Percentiles rank a stretch among this genome's conserved stretches.
phyloP scores from a whole-genome alignment of 2,329 filamentous ascomycete genomes.

The Trichoderma brevicompactum region DNA sequence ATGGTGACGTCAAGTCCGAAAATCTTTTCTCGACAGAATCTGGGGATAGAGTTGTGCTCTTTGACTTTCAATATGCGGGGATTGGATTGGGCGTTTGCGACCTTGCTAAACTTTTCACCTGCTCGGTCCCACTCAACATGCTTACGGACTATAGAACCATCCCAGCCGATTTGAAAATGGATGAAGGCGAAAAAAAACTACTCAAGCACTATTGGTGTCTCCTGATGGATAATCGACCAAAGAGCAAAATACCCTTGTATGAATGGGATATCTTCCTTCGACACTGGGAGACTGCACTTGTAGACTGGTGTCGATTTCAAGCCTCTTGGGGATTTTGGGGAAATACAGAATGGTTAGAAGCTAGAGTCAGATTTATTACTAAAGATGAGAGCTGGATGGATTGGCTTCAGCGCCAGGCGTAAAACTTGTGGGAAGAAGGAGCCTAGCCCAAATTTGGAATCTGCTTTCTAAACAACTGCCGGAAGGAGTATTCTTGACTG shows the following conservation, averaged over 20 bases:
- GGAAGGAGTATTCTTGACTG: no score
- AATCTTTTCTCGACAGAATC: slow-evolving; percentile 63
- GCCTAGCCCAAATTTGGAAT: no score
- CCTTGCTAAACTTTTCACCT: slow-evolving; percentile 69
- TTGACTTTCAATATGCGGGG: slow-evolving; percentile 72
- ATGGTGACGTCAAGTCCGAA: slow-evolving; percentile 72
- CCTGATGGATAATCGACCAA: slow-evolving; percentile 37
- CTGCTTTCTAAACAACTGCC: not conserved
- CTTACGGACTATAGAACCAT: slow-evolving; percentile 45
- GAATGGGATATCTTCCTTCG: slow-evolving; percentile 57
- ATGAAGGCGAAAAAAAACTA: slow-evolving; percentile 54
- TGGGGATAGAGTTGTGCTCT: slow-evolving; percentile 62
- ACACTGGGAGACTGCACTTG: slow-evolving; percentile 69
- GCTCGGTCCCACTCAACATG: slow-evolving; percentile 62
- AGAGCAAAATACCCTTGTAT: slow-evolving; percentile 44
- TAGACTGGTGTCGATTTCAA: slow-evolving; percentile 69
- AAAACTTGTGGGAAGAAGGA: not conserved
- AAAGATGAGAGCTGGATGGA: slow-evolving; percentile 49
- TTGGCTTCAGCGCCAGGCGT: slow-evolving; percentile 44
- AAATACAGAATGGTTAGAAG: slow-evolving; percentile 62
- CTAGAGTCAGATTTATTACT: slow-evolving; percentile 56
- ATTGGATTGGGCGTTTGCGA: slow-evolving; percentile 68
- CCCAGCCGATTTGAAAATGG: slow-evolving; percentile 52
- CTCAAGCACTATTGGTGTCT: slow-evolving; percentile 53
- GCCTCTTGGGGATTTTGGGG: slow-evolving; percentile 66